phyloP scores from a whole-genome alignment of 83 land plant genomes.

The Isoetes engelmannii region DNA sequence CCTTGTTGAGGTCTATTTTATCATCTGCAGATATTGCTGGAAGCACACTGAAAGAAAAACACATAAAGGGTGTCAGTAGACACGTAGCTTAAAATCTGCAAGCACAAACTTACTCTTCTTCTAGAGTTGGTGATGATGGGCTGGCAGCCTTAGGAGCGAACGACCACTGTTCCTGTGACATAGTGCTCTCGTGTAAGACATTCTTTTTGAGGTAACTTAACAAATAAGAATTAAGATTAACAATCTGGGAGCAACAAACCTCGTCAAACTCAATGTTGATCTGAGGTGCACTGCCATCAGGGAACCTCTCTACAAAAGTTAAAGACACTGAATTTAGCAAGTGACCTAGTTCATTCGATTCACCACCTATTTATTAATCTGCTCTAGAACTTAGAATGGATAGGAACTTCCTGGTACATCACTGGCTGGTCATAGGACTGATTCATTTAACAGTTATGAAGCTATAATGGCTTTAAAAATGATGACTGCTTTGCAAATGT shows the following conservation, averaged over 20 bases:
- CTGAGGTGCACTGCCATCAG: constrained; percentile 80
- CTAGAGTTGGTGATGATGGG: constrained; percentile 23
- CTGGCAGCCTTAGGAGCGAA: neutral
- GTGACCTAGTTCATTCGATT: neutral
- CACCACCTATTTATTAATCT: neutral
- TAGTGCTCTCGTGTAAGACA: neutral
- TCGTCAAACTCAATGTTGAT: constrained; percentile 82
- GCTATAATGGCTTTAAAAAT: no score
- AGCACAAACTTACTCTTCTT: constrained; percentile 34
- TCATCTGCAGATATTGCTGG: neutral
- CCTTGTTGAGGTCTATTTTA: constrained; percentile 5
- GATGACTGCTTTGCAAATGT: no score
- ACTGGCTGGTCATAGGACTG: no score
- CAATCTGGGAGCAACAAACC: constrained; percentile 33
- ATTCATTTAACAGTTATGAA: no score
- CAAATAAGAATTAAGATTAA: neutral
- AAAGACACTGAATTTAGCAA: neutral
- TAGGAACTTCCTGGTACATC: no score
- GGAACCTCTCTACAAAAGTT: constrained; percentile 66
- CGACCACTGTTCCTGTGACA: neutral
- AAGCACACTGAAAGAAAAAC: neutral
- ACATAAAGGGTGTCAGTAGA: constrained; percentile 5
- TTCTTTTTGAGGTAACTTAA: neutral
- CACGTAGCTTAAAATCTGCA: neutral
- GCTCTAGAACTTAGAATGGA: neutral